These are phyloP conservation scores for Craspedostauros australis DNA, from an alignment of 108 stramenopile genomes.

Conservation along the genomic window DNA sequence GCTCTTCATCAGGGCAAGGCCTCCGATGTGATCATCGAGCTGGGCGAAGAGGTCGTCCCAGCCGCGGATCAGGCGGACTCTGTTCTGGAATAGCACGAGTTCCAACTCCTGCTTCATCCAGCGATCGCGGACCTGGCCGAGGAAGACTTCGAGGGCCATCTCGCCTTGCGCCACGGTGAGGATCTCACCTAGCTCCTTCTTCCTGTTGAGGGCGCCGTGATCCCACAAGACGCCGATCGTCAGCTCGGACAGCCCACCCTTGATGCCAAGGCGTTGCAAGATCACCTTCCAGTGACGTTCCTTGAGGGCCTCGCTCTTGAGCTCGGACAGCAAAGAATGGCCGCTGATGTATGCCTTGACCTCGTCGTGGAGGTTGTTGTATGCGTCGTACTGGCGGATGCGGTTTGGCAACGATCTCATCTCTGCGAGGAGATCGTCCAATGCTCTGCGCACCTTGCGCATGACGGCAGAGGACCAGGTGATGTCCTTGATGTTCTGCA, in stretches of 20 bases:
- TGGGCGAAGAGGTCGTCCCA: constrained; percentile 94
- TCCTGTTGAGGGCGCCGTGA: constrained; percentile 70
- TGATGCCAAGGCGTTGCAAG: constrained; percentile 70
- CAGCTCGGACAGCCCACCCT: constrained; percentile 66
- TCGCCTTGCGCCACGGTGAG: constrained; percentile 94
- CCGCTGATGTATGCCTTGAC: constrained; percentile 66
- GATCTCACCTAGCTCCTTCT: constrained; percentile 85
- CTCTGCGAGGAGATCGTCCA: constrained; percentile 83
- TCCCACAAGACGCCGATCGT: constrained; percentile 94
- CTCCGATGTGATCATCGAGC: constrained; percentile 94
- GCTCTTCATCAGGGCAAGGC: constrained; percentile 89
- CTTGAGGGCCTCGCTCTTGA: constrained; percentile 95
- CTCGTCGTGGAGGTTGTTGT: constrained; percentile 70
- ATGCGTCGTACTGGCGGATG: constrained; percentile 96
- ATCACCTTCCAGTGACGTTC: constrained; percentile 95
- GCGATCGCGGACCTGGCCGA: constrained; percentile 90
- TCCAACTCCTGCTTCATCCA: constrained; percentile 93
- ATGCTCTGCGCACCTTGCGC: constrained; percentile 75
- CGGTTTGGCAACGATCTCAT: constrained; percentile 89
- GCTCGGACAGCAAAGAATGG: constrained; percentile 73
- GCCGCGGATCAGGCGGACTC: constrained; percentile 88
- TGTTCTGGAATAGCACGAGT: constrained; percentile 90
- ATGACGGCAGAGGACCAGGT: constrained; percentile 82
- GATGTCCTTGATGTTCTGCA: constrained; percentile 80
- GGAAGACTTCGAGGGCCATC: constrained; percentile 96